These are phyloP conservation scores for Daldinia loculata DNA, from an alignment of 495 filamentous ascomycete species.

Conservation along the genomic window DNA sequence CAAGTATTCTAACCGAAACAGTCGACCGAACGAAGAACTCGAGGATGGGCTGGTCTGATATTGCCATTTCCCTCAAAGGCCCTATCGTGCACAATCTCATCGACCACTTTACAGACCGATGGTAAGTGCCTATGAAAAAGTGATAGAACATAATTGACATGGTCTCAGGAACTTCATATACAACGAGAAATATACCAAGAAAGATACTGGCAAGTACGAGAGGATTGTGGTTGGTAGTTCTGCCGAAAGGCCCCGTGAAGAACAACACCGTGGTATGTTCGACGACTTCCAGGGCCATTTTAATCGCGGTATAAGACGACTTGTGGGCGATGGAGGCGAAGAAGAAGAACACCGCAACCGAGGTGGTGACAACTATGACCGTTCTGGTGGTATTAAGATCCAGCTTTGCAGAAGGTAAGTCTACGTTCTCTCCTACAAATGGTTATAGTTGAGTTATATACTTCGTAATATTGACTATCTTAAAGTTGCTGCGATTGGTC, in stretches of 20 bases:
- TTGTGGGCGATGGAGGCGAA: constrained; percentile 45
- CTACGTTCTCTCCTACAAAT: constrained; percentile 4
- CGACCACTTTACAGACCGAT: constrained; percentile 83
- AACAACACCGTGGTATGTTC: constrained; percentile 45
- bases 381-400: constrained; percentile 39
- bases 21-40: constrained; percentile 79
- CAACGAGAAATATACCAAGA: constrained; percentile 77
- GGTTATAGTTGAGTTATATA: constrained; percentile 16
- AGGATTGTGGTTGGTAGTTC: constrained; percentile 52
- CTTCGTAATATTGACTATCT: constrained; percentile 16
- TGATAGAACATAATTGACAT: constrained; percentile 9
- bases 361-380: constrained; percentile 27
- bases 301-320: constrained; percentile 50
- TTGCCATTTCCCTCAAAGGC: constrained; percentile 82
- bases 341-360: constrained; percentile 38
- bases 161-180: constrained; percentile 79
- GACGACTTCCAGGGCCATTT: constrained; percentile 59
- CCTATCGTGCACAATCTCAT: constrained; percentile 80
- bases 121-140: constrained; percentile 54
- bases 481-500: constrained; percentile 76
- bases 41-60: constrained; percentile 94
- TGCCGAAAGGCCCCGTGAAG: constrained; percentile 25
- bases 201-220: constrained; percentile 69
- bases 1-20: constrained; percentile 41
- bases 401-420: constrained; percentile 57